Base-by-base conservation (phyloP, 495 filamentous ascomycete genomes). In the Aspergillus avenaceus region DNA sequence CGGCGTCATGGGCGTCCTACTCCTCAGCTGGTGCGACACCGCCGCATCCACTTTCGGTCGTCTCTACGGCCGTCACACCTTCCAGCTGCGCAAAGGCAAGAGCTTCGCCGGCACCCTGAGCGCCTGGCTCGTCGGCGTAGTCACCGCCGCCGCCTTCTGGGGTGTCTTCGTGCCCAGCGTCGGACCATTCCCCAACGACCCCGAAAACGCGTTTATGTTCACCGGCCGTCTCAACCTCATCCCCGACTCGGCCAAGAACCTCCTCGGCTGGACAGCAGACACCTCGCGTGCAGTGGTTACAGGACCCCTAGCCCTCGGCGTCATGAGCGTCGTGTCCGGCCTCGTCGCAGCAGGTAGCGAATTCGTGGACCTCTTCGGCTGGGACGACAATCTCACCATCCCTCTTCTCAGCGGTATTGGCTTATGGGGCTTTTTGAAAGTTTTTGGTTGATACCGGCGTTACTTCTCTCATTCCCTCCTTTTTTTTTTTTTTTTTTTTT, bases 331-430 rank as follows among this genome's bases (percentile, higher is more conserved):
- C 19, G 86, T 90, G 67, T 90, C 92, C 13, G 93, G 93, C 7
- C 60, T 97, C 27, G 83, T 92, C 47, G 95, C 89, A 11, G 85
- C 88, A 43, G 82, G 83, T 26, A 96, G 90, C 63, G 93, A 98
- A 70, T 90, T 92, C 24, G 76, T 95, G 46, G 90, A 97, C 71
- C 56, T 96, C 0, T 96, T 87, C 63, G 85, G 88, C 23, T 88
- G 88, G 88, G 93, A 98, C 63, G 93, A 98, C 72, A 98, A 98
- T 69, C 73, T 97, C 51, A 96, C 92, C 28, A 98, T 98, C 66
- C 93, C 93, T 11, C 83, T 95, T 31, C 70, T 98, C 43, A 96
- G 89, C 63, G 90, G 90, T 12, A 63, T 95, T 13, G 92, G 93
- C 8, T 83, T 98, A 41, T 96, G 88, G 87, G 89, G 87, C 0